A percentile compares a stretch with the other conserved stretches of the same genome.
Conservation (phyloP, 495 filamentous ascomycete genomes). For the Annulohypoxylon maeteangense region DNA sequence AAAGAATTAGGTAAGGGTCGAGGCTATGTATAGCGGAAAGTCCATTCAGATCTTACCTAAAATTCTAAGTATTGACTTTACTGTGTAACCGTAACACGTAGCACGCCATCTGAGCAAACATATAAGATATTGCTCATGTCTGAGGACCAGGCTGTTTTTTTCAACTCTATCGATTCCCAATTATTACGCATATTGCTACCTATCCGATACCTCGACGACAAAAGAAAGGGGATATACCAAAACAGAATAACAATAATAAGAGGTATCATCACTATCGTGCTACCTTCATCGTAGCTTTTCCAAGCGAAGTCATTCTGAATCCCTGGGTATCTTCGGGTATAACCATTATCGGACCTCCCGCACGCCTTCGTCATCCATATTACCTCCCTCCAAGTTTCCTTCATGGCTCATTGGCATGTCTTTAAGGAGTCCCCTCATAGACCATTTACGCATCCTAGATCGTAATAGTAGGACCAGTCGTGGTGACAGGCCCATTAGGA, state of each 20-base stretch:
- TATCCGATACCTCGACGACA: constrained; percentile 16
- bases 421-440: background rate
- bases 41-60: no score
- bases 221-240: constrained; percentile 31
- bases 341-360: constrained; percentile 14
- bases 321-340: constrained; percentile 41
- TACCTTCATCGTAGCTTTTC: constrained; percentile 2
- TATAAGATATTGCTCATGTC: background rate
- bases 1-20: background rate
- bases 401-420: background rate
- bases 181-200: constrained; percentile 7
- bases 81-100: no score
- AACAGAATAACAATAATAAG: constrained; percentile 2
- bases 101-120: no score
- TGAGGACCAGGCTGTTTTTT: background rate
- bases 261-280: constrained; percentile 30
- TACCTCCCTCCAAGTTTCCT: background rate
- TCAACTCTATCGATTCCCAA: background rate
- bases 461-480: constrained; percentile 17
- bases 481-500: constrained; percentile 6
- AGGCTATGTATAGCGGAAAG: no score
- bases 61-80: no score
- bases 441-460: constrained; percentile 26
- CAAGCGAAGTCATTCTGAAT: constrained; percentile 31
- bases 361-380: constrained; percentile 1